These are phyloP conservation scores for Sporisorium exsertum DNA, from an alignment of 1,284 basidiomycete species.

Conservation along the genomic window DNA sequence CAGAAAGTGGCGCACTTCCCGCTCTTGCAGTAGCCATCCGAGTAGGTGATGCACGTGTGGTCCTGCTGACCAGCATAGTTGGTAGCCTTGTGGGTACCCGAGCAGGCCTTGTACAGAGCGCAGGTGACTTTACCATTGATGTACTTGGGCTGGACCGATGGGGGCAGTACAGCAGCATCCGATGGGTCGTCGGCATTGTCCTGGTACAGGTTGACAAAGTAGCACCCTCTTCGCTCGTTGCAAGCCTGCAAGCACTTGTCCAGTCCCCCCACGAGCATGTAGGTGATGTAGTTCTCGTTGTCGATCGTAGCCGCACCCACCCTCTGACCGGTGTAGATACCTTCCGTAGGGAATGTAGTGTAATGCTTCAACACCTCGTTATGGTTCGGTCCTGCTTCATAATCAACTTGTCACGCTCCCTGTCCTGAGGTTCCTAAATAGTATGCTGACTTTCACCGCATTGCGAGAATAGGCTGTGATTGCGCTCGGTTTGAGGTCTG, in stretches of 20 bases:
- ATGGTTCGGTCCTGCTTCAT: too few relatives aligned
- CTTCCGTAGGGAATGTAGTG: conserved; percentile 21
- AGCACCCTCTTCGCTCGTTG: conserved; percentile 31
- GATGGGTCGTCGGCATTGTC: conserved; percentile 24
- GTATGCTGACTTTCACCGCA: background rate
- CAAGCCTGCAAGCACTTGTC: conserved; percentile 37
- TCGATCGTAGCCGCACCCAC: conserved; percentile 46
- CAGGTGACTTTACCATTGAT: conserved; percentile 39
- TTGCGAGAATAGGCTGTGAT: background rate
- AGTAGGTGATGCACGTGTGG: conserved; percentile 46
- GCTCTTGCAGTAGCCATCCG: conserved; percentile 46
- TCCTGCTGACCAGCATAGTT: conserved; percentile 56
- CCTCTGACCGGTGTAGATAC: conserved; percentile 36
- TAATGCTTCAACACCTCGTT: conserved; percentile 33
- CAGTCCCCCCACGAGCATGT: conserved; percentile 27
- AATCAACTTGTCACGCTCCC: too few relatives aligned
- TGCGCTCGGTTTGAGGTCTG: background rate
- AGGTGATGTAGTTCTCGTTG: conserved; percentile 52
- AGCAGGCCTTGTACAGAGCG: conserved; percentile 47
- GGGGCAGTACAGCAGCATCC: conserved; percentile 23
- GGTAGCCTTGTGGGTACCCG: conserved; percentile 25
- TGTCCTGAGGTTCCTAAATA: too few relatives aligned
- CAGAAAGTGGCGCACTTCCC: conserved; percentile 23
- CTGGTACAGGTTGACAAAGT: conserved; percentile 52
- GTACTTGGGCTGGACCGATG: conserved; percentile 41